phyloP scores from a whole-genome alignment of 148 eudicot genomes.

The Camellia lanceoleosa region DNA sequence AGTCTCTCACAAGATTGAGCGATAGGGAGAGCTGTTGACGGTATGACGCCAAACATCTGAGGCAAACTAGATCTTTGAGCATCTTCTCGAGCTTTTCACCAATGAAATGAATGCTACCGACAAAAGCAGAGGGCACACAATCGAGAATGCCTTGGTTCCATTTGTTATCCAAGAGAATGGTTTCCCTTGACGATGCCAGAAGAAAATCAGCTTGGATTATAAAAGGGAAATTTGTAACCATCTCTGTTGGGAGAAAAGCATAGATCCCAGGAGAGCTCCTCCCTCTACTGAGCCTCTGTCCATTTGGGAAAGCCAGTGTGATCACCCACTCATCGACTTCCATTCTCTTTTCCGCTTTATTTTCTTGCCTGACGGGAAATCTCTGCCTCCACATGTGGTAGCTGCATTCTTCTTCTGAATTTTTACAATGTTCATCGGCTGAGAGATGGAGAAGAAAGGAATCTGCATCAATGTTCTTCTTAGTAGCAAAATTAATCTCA shows the following conservation, averaged over 20 bases:
- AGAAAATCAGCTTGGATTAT: slow-evolving; percentile 74
- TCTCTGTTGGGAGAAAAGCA: slow-evolving; percentile 70
- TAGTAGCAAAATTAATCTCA: slow-evolving; percentile 36
- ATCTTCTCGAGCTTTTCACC: slow-evolving; percentile 37
- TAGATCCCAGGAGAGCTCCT: slow-evolving; percentile 51
- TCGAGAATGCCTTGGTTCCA: slow-evolving; percentile 77
- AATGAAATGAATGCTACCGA: slow-evolving; percentile 46
- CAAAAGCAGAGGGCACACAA: slow-evolving; percentile 56
- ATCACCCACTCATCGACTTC: slow-evolving; percentile 66
- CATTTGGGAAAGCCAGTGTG: slow-evolving; percentile 67
- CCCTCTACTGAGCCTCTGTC: slow-evolving; percentile 55
- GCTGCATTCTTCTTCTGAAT: slow-evolving; percentile 38
- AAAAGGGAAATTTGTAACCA: slow-evolving; percentile 67
- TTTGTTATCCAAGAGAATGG: slow-evolving; percentile 50
- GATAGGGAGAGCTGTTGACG: slow-evolving; percentile 35
- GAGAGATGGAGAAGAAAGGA: slow-evolving; percentile 50
- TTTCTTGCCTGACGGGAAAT: slow-evolving; percentile 49
- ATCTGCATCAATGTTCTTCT: slow-evolving; percentile 56
- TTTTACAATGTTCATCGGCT: slow-evolving; percentile 35
- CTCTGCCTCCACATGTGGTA: slow-evolving; percentile 77
- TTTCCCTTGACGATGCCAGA: slow-evolving; percentile 65
- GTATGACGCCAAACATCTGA: slow-evolving; percentile 45
- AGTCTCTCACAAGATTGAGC: slow-evolving; percentile 37
- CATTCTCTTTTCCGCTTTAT: slow-evolving; percentile 50
- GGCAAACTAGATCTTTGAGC: slow-evolving; percentile 45